Conservation (phyloP, 1,284 basidiomycete species). For the Tylopilus sp. region DNA sequence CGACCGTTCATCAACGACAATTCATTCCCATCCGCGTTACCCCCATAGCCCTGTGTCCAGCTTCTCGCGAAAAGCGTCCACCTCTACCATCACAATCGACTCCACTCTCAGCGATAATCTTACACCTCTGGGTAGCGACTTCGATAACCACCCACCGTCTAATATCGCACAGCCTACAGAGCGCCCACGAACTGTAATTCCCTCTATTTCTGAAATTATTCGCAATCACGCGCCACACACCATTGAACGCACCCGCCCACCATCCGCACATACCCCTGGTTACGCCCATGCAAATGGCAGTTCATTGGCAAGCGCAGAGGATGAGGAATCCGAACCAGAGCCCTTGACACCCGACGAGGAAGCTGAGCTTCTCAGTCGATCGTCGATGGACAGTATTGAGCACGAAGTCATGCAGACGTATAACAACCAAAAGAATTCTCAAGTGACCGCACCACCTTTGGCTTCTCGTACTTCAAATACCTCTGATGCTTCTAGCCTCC, state of each 20-base stretch:
- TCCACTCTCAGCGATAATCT: conserved; percentile 20
- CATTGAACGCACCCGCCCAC: conserved; percentile 43
- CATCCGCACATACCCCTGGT: conserved; percentile 44
- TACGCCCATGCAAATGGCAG: conserved; percentile 48
- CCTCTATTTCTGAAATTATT: conserved; percentile 82
- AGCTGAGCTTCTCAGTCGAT: conserved; percentile 61
- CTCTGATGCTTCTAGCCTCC: conserved; percentile 30
- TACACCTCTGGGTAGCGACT: conserved; percentile 11
- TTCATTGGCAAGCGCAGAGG: conserved; percentile 38
- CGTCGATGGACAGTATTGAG: conserved; percentile 79
- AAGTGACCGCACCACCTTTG: conserved; percentile 34
- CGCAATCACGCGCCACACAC: conserved; percentile 63
- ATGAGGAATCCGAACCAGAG: conserved; percentile 50
- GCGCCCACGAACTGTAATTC: conserved; percentile 45
- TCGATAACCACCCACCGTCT: conserved; percentile 16
- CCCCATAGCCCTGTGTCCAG: conserved; percentile 36
- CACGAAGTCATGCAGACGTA: conserved; percentile 72
- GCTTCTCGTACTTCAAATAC: conserved; percentile 24
- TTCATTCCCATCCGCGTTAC: conserved; percentile 38
- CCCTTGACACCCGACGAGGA: conserved; percentile 52
- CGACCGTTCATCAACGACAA: conserved; percentile 22
- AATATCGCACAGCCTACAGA: conserved; percentile 21
- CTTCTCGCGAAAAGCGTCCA: conserved; percentile 39
- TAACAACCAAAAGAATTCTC: conserved; percentile 52
- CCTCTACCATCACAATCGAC: conserved; percentile 39